Base-by-base conservation (phyloP, 306 rosid species). In the Chamaecrista fasciculata region DNA sequence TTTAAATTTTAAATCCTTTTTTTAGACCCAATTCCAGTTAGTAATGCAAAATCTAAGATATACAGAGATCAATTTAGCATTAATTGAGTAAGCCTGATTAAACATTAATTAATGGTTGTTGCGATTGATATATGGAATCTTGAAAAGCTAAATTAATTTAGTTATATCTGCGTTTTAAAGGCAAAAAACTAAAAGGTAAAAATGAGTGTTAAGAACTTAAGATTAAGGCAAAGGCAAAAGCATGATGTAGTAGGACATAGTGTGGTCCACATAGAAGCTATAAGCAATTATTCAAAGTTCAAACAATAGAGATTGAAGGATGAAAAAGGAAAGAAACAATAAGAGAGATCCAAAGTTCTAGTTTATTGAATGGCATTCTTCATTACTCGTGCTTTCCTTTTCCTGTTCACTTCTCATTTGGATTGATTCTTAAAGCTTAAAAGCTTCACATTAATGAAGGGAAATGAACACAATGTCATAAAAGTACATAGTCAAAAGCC, bases 401-500 rank as follows among this genome's bases (percentile, higher is more conserved):
- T 64, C 48, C 55, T 53, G 11, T 53, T 42, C 44, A 52, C 11
- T 73, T 53, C 39, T 64, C 48, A 0, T 53, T 73, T 52, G 71
- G 58, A 53, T 66, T 65, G 25, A 20, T 73, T 64, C 39, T 9
- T 9, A 73, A 43, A 53, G 58, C 20, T 14, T 11, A 23, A 50
- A 47, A 62, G 15, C 29, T 53, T 43, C 57, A 16, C 53, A 66
- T 28, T 43, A 28, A n/a, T 53, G 16, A 2, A n/a, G 20, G 16
- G 2, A 46, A 77, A 77, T 47, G 28, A 64, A 71, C 67, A 21
- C 11, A 64, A 42, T 26, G 39, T 28, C 43, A 29, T 42, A 57
- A 57, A 57, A 43, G 76, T 34, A 62, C 33, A 47, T 4, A 42
- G 69, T 66, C 65, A 62, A 74, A 74, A 43, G 43, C 24, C 65